Conservation (phyloP, 345 rosid genomes). For the Euphorbia lathyris region DNA sequence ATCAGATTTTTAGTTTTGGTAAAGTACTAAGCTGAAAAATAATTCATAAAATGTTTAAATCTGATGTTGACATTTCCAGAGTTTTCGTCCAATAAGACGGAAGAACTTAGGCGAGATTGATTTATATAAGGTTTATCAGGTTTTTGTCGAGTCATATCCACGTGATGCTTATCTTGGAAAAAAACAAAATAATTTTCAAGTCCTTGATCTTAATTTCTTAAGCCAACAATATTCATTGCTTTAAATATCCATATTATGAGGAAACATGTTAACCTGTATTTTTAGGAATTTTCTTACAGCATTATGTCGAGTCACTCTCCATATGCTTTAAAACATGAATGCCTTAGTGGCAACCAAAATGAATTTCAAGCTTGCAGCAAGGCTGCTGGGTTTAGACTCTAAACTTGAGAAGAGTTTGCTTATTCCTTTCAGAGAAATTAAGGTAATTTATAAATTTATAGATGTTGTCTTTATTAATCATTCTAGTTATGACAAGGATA, state of each 20-base stretch:
- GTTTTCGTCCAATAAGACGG: too few relatives aligned
- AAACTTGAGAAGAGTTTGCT: too few relatives aligned
- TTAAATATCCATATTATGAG: background rate
- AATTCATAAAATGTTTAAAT: too few relatives aligned
- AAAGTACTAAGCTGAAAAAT: too few relatives aligned
- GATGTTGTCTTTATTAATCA: background rate
- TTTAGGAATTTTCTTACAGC: background rate
- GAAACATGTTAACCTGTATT: background rate
- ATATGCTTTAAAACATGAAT: slow-evolving; percentile 66
- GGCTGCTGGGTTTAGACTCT: too few relatives aligned
- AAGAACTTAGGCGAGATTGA: too few relatives aligned
- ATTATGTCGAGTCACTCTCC: background rate
- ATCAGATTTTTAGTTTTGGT: too few relatives aligned
- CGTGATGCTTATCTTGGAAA: slow-evolving; percentile 1
- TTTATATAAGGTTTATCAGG: too few relatives aligned
- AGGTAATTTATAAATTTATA: slow-evolving; percentile 54
- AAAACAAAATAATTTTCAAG: background rate
- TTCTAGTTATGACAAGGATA: slow-evolving; percentile 1
- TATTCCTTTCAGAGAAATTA: too few relatives aligned
- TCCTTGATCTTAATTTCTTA: background rate
- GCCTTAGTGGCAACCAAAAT: slow-evolving; percentile 95
- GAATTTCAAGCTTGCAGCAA: too few relatives aligned
- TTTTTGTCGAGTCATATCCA: background rate
- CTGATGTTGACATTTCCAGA: too few relatives aligned
- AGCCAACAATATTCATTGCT: background rate